Evolutionary conservation across 768 basidiomycete species (phyloP), one percentile per base, ranked within the genome.

Genomic region (Daedaleopsis sinensis): DNA sequence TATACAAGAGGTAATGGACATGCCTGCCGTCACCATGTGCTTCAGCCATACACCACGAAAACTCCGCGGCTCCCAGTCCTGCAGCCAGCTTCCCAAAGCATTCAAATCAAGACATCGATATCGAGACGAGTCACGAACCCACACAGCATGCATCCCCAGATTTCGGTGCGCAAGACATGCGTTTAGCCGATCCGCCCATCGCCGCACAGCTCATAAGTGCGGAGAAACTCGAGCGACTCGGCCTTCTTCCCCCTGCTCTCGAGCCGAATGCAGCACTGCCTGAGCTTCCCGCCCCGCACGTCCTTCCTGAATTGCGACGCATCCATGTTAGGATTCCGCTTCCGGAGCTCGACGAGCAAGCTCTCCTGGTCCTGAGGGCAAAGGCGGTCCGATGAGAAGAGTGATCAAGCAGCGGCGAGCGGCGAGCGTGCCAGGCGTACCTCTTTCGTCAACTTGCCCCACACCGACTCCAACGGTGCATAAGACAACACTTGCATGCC

Each of bases 281-380:
- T 71, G n/a, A 87, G 71, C 23, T 68, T 72, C 9, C 79, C 79
- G 27, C 61, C 64, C 21, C 78, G 75, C 16, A 89, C 70, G 13
- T 79, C 76, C 16, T 61, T 63, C 42, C 73, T 73, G 19, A 47
- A 72, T 66, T 24, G 74, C 57, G 60, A 67, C 65, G 15, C 68
- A 71, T 59, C 35, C n/a, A 70, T 68, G 47, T 76, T 79, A 15
- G 76, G 76, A 48, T 73, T 59, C 58, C 69, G 64, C 1, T 55
- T 27, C 3, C 23, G 23, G 18, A 72, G 62, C 71, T 62, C 68
- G 57, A 21, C 81, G 67, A 47, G 78, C 76, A 65, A 67, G 68
- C 11, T 70, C 49, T 15, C 62, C 47, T 74, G 75, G 32, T 70
- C 67, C 68, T 69, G 73, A 6, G 7, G 5, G 4, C 24, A n/a